A percentile compares a stretch with the other conserved stretches of the same genome.
Conservation (phyloP, 2,329 filamentous ascomycete genomes). For the Fusarium sp. region DNA sequence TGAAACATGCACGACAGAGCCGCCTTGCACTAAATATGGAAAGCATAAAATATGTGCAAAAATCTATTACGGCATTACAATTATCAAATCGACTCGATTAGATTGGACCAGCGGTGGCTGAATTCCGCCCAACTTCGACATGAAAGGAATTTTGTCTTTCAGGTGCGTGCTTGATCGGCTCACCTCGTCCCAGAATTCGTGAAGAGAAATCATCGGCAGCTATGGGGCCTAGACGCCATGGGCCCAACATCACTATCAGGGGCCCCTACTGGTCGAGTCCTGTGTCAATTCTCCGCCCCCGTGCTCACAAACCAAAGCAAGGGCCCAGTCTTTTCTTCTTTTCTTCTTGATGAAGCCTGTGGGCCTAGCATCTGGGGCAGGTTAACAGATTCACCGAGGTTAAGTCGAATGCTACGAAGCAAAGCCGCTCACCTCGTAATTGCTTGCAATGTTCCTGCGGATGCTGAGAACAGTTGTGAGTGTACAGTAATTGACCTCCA, state of each 20-base stretch:
- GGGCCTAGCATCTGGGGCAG: constrained; percentile 13
- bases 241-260: constrained; percentile 20
- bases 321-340: constrained; percentile 22
- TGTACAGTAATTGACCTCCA: background rate
- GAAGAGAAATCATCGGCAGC: constrained; percentile 18
- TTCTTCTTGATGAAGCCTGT: constrained; percentile 6
- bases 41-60: background rate
- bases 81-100: background rate
- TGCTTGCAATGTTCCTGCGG: background rate
- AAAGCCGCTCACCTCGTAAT: background rate
- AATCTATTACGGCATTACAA: background rate
- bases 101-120: background rate
- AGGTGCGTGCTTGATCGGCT: constrained; percentile 21
- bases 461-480: background rate
- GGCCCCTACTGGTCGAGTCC: constrained; percentile 10
- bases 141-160: constrained; percentile 6
- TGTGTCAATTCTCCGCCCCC: constrained; percentile 21
- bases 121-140: constrained; percentile 14
- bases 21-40: background rate
- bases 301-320: constrained; percentile 16
- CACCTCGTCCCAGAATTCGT: constrained; percentile 33
- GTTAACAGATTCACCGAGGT: constrained; percentile 38
- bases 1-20: constrained; percentile 35
- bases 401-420: constrained; percentile 13
- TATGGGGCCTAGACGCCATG: constrained; percentile 25